Base-by-base conservation (phyloP, 2,329 filamentous ascomycete species). In the Didymella glomerata region DNA sequence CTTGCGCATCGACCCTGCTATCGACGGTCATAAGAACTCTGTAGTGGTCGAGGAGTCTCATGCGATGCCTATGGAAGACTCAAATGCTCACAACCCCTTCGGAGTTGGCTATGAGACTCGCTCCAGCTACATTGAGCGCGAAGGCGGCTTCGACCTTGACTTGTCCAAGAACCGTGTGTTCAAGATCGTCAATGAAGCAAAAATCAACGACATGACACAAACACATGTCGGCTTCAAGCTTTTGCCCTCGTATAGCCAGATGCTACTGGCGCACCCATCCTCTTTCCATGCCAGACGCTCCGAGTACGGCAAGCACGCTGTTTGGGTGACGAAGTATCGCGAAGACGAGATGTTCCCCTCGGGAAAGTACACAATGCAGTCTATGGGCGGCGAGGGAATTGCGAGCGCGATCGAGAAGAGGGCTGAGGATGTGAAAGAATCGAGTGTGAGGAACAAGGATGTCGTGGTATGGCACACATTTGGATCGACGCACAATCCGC, bases 211-310 rank as follows among this genome's bases (percentile, higher is more conserved):
- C 1, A 73, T 83, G 24, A 84, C 82, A 9, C 80, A 81, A n/a
- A 81, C 79, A 57, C 78, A 79, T 7, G 77, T 85, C 0, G 83
- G 77, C 0, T 86, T 84, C 72, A 84, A 83, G 66, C 73, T 86
- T 30, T 62, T 78, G 3, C 80, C 81, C 9, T 64, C 51, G 4
- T 60, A 65, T 38, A 69, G 64, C 52, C 72, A 73, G 44, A 60
- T 67, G 57, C 50, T 73, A 3, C 68, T 73, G 9, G 64, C 70
- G 1, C 63, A 70, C 48, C 61, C 63, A 1, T 47, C 50, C 1
- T 70, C 69, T 0, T 71, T 64, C 40, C 67, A 71, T 28, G 57
- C 62, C 1, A 58, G 58, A 32, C 70, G 71, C 36, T 67, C 70
- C 8, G 62, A 67, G 36, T 72, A 67, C 45, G 69, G 64, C 2